Conservation (phyloP, 1,284 basidiomycete species). For the Cystobasidium slooffiae region DNA sequence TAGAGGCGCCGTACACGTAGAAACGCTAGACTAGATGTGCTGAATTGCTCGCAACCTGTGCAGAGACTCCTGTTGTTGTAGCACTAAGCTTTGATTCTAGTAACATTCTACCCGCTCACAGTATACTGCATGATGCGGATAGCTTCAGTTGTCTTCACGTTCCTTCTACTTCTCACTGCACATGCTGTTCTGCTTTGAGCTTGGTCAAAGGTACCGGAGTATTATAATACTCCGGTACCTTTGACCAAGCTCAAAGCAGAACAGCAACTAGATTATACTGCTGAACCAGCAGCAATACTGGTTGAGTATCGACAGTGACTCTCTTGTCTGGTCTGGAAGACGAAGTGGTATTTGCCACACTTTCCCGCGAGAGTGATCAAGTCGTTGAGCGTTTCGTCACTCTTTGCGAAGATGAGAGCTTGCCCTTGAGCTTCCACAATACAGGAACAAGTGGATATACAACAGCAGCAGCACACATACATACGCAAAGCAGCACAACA, state of each 20-base stretch:
- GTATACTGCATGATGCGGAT: no score
- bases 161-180: no score
- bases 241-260: no score
- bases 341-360: neutral
- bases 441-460: neutral
- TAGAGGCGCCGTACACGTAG: constrained; percentile 31
- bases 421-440: neutral
- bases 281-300: no score
- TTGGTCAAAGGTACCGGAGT: no score
- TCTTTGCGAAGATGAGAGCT: constrained; percentile 15
- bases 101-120: no score
- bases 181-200: no score
- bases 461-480: neutral
- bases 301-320: no score
- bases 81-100: neutral
- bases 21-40: constrained; percentile 32
- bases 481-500: neutral
- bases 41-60: neutral
- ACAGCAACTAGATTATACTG: no score
- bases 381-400: constrained; percentile 14
- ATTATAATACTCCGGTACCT: no score
- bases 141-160: no score
- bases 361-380: neutral
- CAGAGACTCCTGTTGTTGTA: constrained; percentile 6
- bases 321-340: no score